Evolutionary conservation across 352 stramenopile genomes (phyloP).

Genomic region (Phytopythium oedochilum): DNA sequence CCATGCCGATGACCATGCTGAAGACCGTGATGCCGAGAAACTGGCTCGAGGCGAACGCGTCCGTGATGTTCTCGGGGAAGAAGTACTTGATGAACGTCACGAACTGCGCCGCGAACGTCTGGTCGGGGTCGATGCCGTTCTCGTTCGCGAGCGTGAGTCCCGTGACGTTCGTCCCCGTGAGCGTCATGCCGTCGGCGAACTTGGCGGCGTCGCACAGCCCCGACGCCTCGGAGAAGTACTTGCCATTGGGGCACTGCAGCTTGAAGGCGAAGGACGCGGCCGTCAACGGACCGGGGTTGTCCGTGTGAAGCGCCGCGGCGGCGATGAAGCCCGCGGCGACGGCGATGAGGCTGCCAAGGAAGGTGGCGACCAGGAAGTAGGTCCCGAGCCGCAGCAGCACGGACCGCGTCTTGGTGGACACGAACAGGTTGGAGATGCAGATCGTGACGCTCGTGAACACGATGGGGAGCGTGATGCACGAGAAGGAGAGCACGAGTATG

Average conservation of each 20-base stretch:
- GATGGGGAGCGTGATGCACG: constrained; percentile 57
- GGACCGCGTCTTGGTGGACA: constrained; percentile 37
- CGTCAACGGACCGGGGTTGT: constrained; percentile 7
- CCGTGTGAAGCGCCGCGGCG: constrained; percentile 13
- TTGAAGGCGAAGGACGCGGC: constrained; percentile 26
- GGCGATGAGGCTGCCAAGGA: constrained; percentile 33
- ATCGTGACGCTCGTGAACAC: constrained; percentile 71
- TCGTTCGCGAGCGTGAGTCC: constrained; percentile 29
- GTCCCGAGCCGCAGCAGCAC: constrained; percentile 44
- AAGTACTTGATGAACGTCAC: constrained; percentile 45
- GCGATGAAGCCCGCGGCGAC: constrained; percentile 36
- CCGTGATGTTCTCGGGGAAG: constrained; percentile 58
- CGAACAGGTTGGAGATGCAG: constrained; percentile 50
- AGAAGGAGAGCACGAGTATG: constrained; percentile 28
- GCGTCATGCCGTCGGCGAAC: constrained; percentile 22
- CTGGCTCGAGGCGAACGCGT: constrained; percentile 36
- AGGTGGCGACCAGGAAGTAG: constrained; percentile 36
- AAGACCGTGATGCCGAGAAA: constrained; percentile 52
- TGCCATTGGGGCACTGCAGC: constrained; percentile 49
- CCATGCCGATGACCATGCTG: constrained; percentile 46
- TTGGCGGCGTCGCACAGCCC: constrained; percentile 18
- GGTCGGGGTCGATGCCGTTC: constrained; percentile 24
- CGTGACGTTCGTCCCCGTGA: constrained; percentile 43
- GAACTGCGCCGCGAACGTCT: constrained; percentile 38
- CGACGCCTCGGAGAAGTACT: constrained; percentile 25